phyloP scores from a whole-genome alignment of 176 grass and related monocot species.

The Alloteropsis semialata region DNA sequence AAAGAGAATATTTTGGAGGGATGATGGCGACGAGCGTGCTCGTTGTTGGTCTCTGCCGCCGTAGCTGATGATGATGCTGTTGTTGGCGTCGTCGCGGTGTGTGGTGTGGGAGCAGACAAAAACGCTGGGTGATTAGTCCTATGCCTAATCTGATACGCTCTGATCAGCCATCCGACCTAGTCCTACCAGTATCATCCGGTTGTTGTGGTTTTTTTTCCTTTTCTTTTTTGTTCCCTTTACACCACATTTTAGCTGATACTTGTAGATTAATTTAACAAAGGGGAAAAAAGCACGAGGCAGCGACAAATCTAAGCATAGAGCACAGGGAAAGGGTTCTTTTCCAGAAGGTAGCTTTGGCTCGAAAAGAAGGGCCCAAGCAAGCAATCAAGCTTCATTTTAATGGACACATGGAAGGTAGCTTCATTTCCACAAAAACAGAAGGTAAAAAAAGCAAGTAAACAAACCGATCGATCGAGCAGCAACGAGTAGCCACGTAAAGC shows the following conservation, averaged over 20 bases:
- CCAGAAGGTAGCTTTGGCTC: constrained; percentile 6
- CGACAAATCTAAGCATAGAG: constrained; percentile 21
- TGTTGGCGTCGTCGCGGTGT: background rate
- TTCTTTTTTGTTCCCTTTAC: no score
- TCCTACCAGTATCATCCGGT: background rate
- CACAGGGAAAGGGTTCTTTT: background rate
- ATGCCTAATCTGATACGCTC: constrained; percentile 8
- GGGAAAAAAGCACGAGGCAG: no score
- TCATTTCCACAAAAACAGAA: background rate
- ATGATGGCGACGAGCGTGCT: background rate
- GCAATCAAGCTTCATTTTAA: background rate
- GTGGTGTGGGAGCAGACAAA: constrained; percentile 20
- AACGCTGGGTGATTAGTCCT: constrained; percentile 31
- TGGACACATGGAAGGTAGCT: background rate
- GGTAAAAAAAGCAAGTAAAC: background rate
- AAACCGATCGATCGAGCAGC: background rate
- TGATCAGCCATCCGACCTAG: background rate
- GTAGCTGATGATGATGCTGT: background rate
- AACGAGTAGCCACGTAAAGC: constrained; percentile 34
- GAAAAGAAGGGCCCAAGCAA: background rate
- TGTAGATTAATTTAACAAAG: background rate
- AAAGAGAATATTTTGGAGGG: background rate
- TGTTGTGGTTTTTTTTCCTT: no score
- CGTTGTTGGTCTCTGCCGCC: background rate
- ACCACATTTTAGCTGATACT: background rate